phyloP scores from a whole-genome alignment of 768 basidiomycete species.

The Boletellus ananiceps region DNA sequence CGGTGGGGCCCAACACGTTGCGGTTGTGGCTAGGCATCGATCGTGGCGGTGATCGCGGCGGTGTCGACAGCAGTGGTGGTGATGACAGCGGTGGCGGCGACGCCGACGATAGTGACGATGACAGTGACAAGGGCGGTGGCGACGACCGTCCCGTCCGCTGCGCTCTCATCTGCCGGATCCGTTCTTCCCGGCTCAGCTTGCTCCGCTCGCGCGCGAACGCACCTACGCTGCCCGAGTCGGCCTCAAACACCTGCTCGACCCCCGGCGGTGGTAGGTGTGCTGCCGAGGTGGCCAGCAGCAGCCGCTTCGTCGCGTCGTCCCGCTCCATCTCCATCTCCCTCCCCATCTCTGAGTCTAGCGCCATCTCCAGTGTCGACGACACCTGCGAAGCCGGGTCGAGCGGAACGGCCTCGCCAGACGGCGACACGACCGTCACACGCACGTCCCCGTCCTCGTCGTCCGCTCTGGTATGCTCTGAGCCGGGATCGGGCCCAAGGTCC shows the following conservation, averaged over 20 bases:
- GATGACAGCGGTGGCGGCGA: background rate
- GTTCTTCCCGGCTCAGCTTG: conserved; percentile 68
- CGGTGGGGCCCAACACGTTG: conserved; percentile 67
- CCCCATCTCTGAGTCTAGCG: too few relatives aligned
- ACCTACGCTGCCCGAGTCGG: conserved; percentile 39
- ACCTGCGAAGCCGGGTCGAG: background rate
- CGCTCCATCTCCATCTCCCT: too few relatives aligned
- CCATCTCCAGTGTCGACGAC: background rate
- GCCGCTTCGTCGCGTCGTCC: conserved; percentile 53
- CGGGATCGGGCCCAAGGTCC: conserved; percentile 37
- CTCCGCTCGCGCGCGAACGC: conserved; percentile 54
- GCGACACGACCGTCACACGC: background rate
- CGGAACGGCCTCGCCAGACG: background rate
- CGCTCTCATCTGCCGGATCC: conserved; percentile 57
- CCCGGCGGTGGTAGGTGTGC: conserved; percentile 60
- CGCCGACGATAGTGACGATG: background rate
- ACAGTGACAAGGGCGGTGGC: background rate
- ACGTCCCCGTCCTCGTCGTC: background rate
- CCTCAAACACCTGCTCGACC: conserved; percentile 82
- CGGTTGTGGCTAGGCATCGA: background rate
- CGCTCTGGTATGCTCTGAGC: too few relatives aligned
- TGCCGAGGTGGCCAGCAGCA: conserved; percentile 47
- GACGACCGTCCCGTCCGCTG: background rate
- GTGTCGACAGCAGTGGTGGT: background rate
- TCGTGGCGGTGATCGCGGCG: too few relatives aligned